Base-by-base conservation (phyloP, 2,329 filamentous ascomycete genomes). In the Apiospora aurea region DNA sequence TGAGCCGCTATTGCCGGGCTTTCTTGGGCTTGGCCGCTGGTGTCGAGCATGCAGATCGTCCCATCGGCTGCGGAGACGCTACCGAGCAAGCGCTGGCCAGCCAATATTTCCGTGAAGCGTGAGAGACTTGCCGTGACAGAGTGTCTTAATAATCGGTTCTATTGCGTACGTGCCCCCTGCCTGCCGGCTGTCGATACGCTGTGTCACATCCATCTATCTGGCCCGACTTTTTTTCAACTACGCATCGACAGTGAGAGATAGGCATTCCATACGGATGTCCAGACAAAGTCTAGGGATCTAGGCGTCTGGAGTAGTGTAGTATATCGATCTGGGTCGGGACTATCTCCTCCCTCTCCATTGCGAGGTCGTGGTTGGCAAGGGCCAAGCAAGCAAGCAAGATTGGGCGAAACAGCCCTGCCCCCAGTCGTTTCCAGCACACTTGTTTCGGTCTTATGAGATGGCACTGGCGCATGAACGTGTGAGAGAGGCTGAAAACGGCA, bases 1-100 rank as follows among this genome's bases (percentile, higher is more conserved):
- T 74, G 73, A 76, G 73, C 75, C 74, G 73, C 75, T 71, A 72
- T 75, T 76, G 75, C 75, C 75, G 74, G 73, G 57, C 57, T 64
- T 41, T 64, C 57, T 61, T 64, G 57, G 57, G 34, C 57, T 64
- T 64, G 57, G 57, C 34, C 34, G 34, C 57, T 43, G 57, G 57
- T 64, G 57, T 64, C 34, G 57, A 64, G 57, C 57, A 64, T 64
- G 57, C 57, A 69, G 67, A 69, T 69, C 67, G 67, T 69, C 67
- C 67, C 67, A 69, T 69, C 67, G 44, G 44, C 34, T 69, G 67
- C 67, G 67, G 67, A 69, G 67, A 69, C 67, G 67, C 67, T 49
- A 69, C 67, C 44, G 67, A 69, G 21, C 67, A 46, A 69, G 67
- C 67, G 67, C 67, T 69, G 47, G 67, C 34, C 67, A 44, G 57